Percentiles rank a stretch among this genome's conserved stretches.
Conservation (phyloP, 768 basidiomycete species). For the Kwoniella botswanensis region DNA sequence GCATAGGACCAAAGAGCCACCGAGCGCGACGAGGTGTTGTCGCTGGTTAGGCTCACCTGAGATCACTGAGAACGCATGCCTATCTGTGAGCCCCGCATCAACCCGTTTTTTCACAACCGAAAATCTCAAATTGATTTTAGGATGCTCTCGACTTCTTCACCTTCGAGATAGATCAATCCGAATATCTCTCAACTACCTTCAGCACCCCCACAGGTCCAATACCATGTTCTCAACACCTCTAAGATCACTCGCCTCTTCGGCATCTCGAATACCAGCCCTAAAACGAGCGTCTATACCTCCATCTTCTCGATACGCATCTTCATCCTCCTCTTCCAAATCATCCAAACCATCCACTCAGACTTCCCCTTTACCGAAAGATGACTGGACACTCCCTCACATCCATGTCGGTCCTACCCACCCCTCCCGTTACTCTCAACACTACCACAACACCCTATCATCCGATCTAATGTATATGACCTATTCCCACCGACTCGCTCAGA, state of each 20-base stretch:
- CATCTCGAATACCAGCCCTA: constrained; percentile 5
- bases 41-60: not conserved
- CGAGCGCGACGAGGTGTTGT: not conserved
- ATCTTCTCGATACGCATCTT: constrained; percentile 16
- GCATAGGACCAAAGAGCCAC: not conserved
- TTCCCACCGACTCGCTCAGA: constrained; percentile 63
- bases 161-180: not conserved
- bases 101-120: constrained; percentile 9
- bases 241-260: constrained; percentile 17
- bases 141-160: not conserved
- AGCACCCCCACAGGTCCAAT: not conserved
- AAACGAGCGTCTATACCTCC: not conserved
- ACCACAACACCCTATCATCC: constrained; percentile 78
- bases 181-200: too few species aligned
- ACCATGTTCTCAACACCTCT: constrained; percentile 17
- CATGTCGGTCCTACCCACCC: constrained; percentile 57
- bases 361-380: constrained; percentile 19
- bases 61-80: not conserved
- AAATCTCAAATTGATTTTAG: not conserved
- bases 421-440: constrained; percentile 80
- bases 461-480: constrained; percentile 96
- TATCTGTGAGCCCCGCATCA: not conserved
- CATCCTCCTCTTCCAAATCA: constrained; percentile 16
- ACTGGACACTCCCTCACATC: constrained; percentile 38
- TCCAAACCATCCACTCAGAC: constrained; percentile 9